A percentile compares a stretch with the other conserved stretches of the same genome.
phyloP scores from a whole-genome alignment of 495 filamentous ascomycete genomes.

The Apiosordaria backusii region DNA sequence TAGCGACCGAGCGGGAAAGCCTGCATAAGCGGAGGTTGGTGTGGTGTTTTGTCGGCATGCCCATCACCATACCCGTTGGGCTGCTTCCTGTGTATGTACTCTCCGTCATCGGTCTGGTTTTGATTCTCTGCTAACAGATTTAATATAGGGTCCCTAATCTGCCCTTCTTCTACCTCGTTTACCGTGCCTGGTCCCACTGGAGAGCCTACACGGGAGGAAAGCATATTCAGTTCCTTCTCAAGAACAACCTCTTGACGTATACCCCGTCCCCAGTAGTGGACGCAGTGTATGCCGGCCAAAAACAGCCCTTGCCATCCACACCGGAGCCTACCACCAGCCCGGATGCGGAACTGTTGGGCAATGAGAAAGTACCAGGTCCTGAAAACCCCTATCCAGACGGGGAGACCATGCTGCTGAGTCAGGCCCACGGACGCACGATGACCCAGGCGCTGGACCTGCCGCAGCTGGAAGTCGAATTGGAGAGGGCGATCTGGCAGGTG shows the following conservation, averaged over 20 bases:
- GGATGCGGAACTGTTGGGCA: conserved; percentile 16
- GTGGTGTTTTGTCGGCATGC: conserved; percentile 78
- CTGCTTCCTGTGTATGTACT: conserved; percentile 75
- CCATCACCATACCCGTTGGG: conserved; percentile 75
- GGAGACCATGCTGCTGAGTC: conserved; percentile 58
- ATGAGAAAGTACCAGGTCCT: conserved; percentile 10
- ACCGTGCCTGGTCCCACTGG: conserved; percentile 69
- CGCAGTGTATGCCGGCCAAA: conserved; percentile 59
- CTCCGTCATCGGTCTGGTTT: neutral
- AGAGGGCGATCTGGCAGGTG: conserved; percentile 85
- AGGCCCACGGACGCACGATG: conserved; percentile 59
- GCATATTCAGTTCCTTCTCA: conserved; percentile 75
- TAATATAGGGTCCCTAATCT: conserved; percentile 75
- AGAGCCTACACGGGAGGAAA: conserved; percentile 77
- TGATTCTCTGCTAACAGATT: conserved; percentile 5
- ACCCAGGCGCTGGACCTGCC: conserved; percentile 71
- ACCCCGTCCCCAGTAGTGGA: conserved; percentile 65
- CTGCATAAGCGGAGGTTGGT: conserved; percentile 72
- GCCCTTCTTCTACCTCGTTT: conserved; percentile 95
- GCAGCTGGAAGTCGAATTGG: conserved; percentile 81
- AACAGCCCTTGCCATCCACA: conserved; percentile 26
- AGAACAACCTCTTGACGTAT: conserved; percentile 62
- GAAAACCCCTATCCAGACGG: conserved; percentile 38
- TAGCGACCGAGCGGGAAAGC: conserved; percentile 74
- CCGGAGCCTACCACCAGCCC: conserved; percentile 28